Percentiles rank a stretch among this genome's conserved stretches.
These are phyloP conservation scores for Actinidia chinensis DNA, from an alignment of 179 eudicot species.

Conservation along the genomic window DNA sequence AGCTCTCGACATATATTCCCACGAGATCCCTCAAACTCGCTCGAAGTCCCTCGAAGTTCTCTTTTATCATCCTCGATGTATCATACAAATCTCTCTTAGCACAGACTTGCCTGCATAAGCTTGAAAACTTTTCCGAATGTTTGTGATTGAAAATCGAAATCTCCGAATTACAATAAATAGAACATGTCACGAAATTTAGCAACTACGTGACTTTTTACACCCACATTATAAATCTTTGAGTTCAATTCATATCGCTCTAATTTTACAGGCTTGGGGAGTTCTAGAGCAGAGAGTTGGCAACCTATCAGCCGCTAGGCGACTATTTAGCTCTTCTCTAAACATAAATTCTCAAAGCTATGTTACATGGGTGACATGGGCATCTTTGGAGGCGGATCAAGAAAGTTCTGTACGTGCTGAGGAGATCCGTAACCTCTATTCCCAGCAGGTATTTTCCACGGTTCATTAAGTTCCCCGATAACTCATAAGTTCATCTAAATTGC, in stretches of 20 bases:
- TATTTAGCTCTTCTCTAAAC: slow-evolving; percentile 83
- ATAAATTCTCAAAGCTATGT: slow-evolving; percentile 90
- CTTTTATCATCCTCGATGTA: too few species aligned
- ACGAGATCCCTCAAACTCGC: too few species aligned
- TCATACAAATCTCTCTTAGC: too few species aligned
- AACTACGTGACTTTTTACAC: too few species aligned
- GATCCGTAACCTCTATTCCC: slow-evolving; percentile 90
- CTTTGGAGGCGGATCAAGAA: slow-evolving; percentile 88
- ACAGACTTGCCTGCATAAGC: too few species aligned
- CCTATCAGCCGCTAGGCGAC: slow-evolving; percentile 83
- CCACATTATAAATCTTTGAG: neutral
- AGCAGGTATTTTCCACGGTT: slow-evolving; percentile 58
- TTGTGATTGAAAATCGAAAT: too few species aligned
- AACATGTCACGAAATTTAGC: too few species aligned
- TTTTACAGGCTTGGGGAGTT: slow-evolving; percentile 94
- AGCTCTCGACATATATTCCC: too few species aligned
- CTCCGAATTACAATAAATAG: too few species aligned
- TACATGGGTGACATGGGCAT: slow-evolving; percentile 99
- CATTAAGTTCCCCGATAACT: neutral
- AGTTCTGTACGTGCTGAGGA: slow-evolving; percentile 88
- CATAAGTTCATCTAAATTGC: neutral
- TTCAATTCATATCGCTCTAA: neutral
- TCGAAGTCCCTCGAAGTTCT: too few species aligned
- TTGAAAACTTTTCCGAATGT: too few species aligned
- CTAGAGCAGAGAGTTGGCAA: slow-evolving; percentile 93